Evolutionary conservation across 129 eudicot species (phyloP).

Genomic region (Centrapalus pauciflorus): DNA sequence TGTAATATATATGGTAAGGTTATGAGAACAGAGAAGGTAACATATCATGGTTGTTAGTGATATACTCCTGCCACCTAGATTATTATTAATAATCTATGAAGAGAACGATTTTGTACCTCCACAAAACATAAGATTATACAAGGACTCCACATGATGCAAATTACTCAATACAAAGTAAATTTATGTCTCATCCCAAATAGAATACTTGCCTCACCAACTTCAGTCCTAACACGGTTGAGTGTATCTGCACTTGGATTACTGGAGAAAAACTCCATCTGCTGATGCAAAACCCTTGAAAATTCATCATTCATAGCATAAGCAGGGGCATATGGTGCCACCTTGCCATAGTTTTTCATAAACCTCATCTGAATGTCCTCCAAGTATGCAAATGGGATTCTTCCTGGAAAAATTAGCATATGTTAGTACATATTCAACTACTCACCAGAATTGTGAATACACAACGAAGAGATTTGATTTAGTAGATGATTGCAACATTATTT

Average conservation of each 20-base stretch:
- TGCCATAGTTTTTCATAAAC: slow-evolving; percentile 93
- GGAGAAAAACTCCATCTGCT: slow-evolving; percentile 97
- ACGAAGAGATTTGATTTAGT: background rate
- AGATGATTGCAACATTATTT: background rate
- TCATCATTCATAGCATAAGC: slow-evolving; percentile 99
- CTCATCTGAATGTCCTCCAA: slow-evolving; percentile 98
- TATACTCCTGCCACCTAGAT: no score
- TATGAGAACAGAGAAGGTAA: no score
- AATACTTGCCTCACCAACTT: slow-evolving; percentile 92
- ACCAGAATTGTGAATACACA: background rate
- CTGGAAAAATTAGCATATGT: slow-evolving; percentile 36
- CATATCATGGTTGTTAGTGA: no score
- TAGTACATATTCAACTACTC: background rate
- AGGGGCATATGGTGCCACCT: slow-evolving; percentile 82
- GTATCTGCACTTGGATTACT: slow-evolving; percentile 97
- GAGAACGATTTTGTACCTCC: no score
- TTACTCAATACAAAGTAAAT: background rate
- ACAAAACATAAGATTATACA: no score
- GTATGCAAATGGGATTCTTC: slow-evolving; percentile 93
- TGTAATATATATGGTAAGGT: no score
- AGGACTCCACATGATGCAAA: no score
- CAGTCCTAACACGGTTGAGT: slow-evolving; percentile 85
- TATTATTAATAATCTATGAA: no score
- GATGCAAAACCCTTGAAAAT: slow-evolving; percentile 97
- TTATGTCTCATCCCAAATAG: background rate